These are phyloP conservation scores for Coprinellus micaceus DNA, from an alignment of 768 basidiomycete species.

Conservation along the genomic window DNA sequence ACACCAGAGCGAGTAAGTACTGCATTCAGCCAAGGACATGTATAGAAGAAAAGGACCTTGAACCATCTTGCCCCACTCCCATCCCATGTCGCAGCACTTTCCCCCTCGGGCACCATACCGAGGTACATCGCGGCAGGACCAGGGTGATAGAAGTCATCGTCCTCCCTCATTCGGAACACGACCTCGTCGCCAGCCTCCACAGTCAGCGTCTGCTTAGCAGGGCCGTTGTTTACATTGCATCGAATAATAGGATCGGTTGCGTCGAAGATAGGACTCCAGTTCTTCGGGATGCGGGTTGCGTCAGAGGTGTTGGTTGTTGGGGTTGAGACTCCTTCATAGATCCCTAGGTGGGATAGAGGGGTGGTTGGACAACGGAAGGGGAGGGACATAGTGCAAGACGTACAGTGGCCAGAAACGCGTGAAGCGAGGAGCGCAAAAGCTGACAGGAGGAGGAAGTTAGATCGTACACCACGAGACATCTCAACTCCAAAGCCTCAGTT, in stretches of 20 bases:
- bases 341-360: background rate
- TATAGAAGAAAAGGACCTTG: constrained; percentile 20
- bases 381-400: too few species aligned
- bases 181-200: constrained; percentile 27
- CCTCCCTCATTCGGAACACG: constrained; percentile 22
- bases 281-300: background rate
- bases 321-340: background rate
- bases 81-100: constrained; percentile 27
- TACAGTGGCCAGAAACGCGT: too few species aligned
- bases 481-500: too few species aligned
- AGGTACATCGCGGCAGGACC: constrained; percentile 29
- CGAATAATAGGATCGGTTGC: constrained; percentile 23
- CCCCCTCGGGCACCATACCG: constrained; percentile 29
- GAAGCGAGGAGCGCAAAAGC: too few species aligned
- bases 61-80: constrained; percentile 37
- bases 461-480: too few species aligned
- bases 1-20: background rate
- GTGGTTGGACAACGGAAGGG: too few species aligned
- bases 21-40: background rate
- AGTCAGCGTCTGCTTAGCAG: constrained; percentile 24
- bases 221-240: constrained; percentile 25
- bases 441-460: too few species aligned
- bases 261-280: constrained; percentile 19
- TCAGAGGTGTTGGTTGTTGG: background rate
- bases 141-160: constrained; percentile 19